Evolutionary conservation across 129 eudicot species (phyloP), one percentile per base, ranked within the genome.

Genomic region (Centella asiatica): DNA sequence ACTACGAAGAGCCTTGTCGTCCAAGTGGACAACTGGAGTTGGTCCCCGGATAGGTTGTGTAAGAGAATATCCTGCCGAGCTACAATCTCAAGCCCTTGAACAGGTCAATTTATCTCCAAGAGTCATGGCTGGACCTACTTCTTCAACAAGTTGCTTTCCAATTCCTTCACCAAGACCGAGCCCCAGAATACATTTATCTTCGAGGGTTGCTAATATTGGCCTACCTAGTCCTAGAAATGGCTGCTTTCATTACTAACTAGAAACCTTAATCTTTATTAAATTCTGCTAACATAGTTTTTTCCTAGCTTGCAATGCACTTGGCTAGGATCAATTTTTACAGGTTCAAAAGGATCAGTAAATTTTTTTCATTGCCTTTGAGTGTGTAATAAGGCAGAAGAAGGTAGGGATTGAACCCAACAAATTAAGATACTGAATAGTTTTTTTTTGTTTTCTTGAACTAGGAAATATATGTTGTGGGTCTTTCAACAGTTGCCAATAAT

Each of bases 131-230:
- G 29, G 29, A 40, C 40, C 40, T 2, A 1, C 40, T n/a, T 56
- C 61, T 56, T 53, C 59, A 25, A 19, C 61, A 56, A 32, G 40
- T 25, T 58, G 37, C 20, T 62, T 74, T 57, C 90, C 90, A 1
- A 80, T 83, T 53, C 90, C 86, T 64, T 83, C 90, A 13, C 86
- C 90, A 40, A 62, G 90, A 64, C 83, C 86, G 10, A 76, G 81
- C 56, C 72, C 81, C 27, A 19, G 65, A 12, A 56, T 76, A 23
- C 83, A 74, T 55, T 73, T 80, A 53, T 83, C 90, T 0, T 81
- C 86, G 3, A 64, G 71, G 68, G 78, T 83, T 13, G 76, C 77
- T 42, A 73, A 44, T 64, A 77, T 83, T 56, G 67, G 90, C 7
- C 48, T 78, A 25, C 62, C 68, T 13, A 73, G 78, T 65, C 78